Base-by-base conservation (phyloP, 1,284 basidiomycete species). In the Chalciporus sp. region DNA sequence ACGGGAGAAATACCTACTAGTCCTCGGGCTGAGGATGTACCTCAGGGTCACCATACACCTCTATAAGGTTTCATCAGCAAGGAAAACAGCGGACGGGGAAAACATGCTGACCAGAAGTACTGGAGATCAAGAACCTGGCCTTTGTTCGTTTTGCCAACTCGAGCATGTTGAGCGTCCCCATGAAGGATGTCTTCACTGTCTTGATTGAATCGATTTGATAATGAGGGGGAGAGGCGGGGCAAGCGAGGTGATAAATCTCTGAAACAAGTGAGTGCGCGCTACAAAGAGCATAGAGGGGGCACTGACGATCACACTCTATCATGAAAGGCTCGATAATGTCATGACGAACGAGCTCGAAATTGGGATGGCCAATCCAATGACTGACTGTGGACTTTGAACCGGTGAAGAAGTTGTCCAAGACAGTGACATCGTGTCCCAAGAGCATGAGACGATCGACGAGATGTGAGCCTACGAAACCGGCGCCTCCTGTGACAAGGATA, bases 381-480 rank as follows among this genome's bases (percentile, higher is more conserved):
- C 88, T 90, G 61, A 98, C 86, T 48, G 94, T 95, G 31, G 92
- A 95, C 74, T 95, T 95, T 51, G 91, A 92, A 19, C 96, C 96
- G 20, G 95, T 98, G 78, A 98, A 98, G 73, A 98, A 98, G 77
- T 98, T 98, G 78, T 98, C 96, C 51, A 98, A 76, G 53, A 98
- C 96, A 50, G 94, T 95, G 61, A 98, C 95, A 72, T 98, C 95
- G 73, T 98, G 96, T 19, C 96, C 96, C 60, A 98, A 85, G 60
- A 98, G 84, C 94, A 99, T 96, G 57, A 98, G 84, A 51, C 96
- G 87, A 76, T 99, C 96, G 50, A 95, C 92, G 53, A 99, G 86
- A 76, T 99, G 96, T 42, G 94, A 96, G 28, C 96, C 96, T 55
- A 99, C 95, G 71, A 99, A 99, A 28, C 95, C 95, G 46, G 96